Base-by-base conservation (phyloP, 2,329 filamentous ascomycete species). In the Aspergillus hortae region DNA sequence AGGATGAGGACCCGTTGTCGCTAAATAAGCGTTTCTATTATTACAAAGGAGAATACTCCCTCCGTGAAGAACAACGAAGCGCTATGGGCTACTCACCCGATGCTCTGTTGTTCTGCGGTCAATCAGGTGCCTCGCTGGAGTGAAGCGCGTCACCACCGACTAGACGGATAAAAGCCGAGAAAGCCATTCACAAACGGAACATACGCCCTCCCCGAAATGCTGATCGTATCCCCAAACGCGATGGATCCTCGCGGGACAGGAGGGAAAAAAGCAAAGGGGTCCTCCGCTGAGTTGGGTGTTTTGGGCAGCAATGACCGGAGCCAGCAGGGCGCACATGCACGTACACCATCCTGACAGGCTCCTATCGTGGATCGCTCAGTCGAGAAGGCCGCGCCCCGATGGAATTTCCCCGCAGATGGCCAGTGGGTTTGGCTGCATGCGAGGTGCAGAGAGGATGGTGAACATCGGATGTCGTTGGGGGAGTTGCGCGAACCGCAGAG, bases 241-340 rank as follows among this genome's bases (percentile, higher is more conserved):
- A 54, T 56, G 46, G 54, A 47, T 45, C 46, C 17, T 19, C 35
- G 42, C 14, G n/a, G 41, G 38, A 25, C 25, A 43, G 14, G 23
- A 15, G 30, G 38, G 36, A 25, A 44, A 43, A 52, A 36, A 41
- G 33, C 17, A 38, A 51, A 48, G 17, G 53, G 56, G 52, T 54
- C 47, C 51, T 53, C 48, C 25, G 49, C 49, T 46, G 48, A 35
- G 51, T 55, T 56, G 56, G 53, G 54, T 23, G 23, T 54, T 61
- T 61, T 61, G 59, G 59, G 59, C 59, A 61, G 56, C 59, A 61
- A 61, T 48, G 44, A 49, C 49, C 50, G 52, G 56, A 55, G 48
- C 48, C 47, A 46, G 59, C 53, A 58, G 49, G 59, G 56, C 53
- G 56, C 52, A 56, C 53, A 52, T 55, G 55, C 57, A 30, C 36